These are phyloP conservation scores for Saccharomycopsis fermentans DNA, from an alignment of 805 yeast species.

Conservation along the genomic window DNA sequence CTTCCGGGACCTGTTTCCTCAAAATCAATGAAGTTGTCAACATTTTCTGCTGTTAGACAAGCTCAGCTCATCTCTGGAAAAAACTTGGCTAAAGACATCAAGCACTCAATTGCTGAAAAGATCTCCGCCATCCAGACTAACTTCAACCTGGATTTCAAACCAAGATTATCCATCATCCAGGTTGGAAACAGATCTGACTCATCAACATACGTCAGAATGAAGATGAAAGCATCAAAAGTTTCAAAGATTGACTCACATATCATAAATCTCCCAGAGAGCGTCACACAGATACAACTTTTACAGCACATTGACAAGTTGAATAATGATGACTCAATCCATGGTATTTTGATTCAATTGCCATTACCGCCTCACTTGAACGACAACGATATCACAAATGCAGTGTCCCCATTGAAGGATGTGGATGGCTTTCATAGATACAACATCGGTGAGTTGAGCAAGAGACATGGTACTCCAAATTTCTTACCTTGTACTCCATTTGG, in stretches of 20 bases:
- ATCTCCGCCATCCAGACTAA: conserved; percentile 33
- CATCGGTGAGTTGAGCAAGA: conserved; percentile 82
- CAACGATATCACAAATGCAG: conserved; percentile 68
- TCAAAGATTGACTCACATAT: conserved; percentile 66
- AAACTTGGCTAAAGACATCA: conserved; percentile 25
- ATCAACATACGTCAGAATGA: conserved; percentile 83
- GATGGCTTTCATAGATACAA: conserved; percentile 90
- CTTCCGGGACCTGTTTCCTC: neutral
- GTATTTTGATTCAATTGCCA: conserved; percentile 84
- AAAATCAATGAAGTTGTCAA: neutral
- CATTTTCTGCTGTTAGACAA: neutral
- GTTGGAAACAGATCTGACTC: conserved; percentile 89
- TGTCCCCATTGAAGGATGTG: conserved; percentile 77
- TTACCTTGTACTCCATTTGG: conserved; percentile 96
- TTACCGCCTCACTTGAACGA: conserved; percentile 76
- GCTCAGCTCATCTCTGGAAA: conserved; percentile 26
- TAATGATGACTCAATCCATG: conserved; percentile 69
- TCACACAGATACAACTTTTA: conserved; percentile 51
- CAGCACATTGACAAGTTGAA: conserved; percentile 54
- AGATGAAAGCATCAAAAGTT: conserved; percentile 79
- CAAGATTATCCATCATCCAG: conserved; percentile 75
- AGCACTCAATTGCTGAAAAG: conserved; percentile 28
- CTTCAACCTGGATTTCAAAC: conserved; percentile 45
- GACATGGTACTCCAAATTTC: conserved; percentile 73
- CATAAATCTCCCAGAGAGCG: conserved; percentile 51